Evolutionary conservation across 352 stramenopile species (phyloP).

Genomic region (Globisporangium megalacanthum): DNA sequence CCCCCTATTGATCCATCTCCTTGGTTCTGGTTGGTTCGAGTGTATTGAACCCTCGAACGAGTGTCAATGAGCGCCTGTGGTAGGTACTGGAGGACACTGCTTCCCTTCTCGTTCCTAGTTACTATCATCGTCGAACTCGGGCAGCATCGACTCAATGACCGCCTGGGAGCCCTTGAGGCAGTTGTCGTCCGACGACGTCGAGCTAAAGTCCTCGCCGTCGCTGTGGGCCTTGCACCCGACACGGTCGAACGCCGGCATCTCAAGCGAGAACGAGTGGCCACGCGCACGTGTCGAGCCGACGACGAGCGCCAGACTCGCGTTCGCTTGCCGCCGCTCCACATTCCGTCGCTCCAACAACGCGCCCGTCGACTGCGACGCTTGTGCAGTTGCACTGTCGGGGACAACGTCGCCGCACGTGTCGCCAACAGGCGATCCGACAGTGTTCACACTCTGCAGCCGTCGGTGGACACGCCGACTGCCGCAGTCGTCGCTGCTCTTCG

Average conservation of each 20-base stretch:
- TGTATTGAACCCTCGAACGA: too few species aligned
- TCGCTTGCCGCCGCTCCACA: not conserved
- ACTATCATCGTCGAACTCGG: constrained; percentile 7
- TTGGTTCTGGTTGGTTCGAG: too few species aligned
- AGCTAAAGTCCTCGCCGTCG: constrained; percentile 42
- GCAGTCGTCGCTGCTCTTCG: not conserved
- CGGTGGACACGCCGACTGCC: not conserved
- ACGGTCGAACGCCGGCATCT: constrained; percentile 13
- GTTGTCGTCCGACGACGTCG: constrained; percentile 25
- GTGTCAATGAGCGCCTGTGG: not conserved
- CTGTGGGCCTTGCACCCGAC: constrained; percentile 26
- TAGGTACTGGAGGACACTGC: not conserved
- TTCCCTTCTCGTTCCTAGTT: not conserved
- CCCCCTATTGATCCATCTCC: too few species aligned
- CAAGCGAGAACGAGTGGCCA: constrained; percentile 36
- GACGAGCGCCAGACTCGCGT: constrained; percentile 3
- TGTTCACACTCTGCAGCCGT: not conserved
- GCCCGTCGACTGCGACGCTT: not conserved
- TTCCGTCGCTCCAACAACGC: not conserved
- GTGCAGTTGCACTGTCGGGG: not conserved
- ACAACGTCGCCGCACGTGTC: too few species aligned
- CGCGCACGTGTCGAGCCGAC: constrained; percentile 9
- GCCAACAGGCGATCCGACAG: too few species aligned
- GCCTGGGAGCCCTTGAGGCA: constrained; percentile 15
- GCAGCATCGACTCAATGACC: constrained; percentile 12